A percentile compares a stretch with the other conserved stretches of the same genome.
These are phyloP conservation scores for Apocynum venetum DNA, from an alignment of 257 asterid genomes.

Conservation along the genomic window DNA sequence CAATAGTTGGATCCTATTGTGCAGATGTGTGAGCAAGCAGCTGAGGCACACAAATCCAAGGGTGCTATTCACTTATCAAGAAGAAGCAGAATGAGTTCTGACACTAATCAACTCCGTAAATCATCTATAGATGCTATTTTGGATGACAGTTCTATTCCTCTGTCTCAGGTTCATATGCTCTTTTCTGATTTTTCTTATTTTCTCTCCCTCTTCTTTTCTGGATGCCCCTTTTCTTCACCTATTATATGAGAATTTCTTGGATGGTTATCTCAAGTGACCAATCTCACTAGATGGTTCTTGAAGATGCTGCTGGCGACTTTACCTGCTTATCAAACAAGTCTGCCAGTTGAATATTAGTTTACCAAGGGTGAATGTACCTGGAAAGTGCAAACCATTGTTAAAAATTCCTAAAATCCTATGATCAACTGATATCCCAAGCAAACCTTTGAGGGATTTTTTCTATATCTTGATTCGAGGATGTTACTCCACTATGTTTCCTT, in stretches of 20 bases:
- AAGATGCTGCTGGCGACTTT: not conserved
- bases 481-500: not conserved
- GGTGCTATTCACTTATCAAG: slow-evolving; percentile 75
- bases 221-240: not conserved
- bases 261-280: not conserved
- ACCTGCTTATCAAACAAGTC: not conserved
- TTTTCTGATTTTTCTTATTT: not conserved
- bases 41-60: slow-evolving; percentile 97
- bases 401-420: not conserved
- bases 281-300: not conserved
- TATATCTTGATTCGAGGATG: not conserved
- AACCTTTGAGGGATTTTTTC: not conserved
- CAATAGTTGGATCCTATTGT: slow-evolving; percentile 12
- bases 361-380: not conserved
- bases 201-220: not conserved
- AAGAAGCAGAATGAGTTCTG: slow-evolving; percentile 59
- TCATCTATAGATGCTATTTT: slow-evolving; percentile 88
- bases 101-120: slow-evolving; percentile 63
- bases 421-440: not conserved
- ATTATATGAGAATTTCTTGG: not conserved
- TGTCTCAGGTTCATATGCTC: slow-evolving; percentile 52
- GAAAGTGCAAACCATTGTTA: not conserved
- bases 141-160: slow-evolving; percentile 50
- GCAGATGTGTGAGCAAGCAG: slow-evolving; percentile 98
- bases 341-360: not conserved